These are phyloP conservation scores for Helicostylum pulchrum DNA, from an alignment of 192 early-diverging fungal species.

Conservation along the genomic window DNA sequence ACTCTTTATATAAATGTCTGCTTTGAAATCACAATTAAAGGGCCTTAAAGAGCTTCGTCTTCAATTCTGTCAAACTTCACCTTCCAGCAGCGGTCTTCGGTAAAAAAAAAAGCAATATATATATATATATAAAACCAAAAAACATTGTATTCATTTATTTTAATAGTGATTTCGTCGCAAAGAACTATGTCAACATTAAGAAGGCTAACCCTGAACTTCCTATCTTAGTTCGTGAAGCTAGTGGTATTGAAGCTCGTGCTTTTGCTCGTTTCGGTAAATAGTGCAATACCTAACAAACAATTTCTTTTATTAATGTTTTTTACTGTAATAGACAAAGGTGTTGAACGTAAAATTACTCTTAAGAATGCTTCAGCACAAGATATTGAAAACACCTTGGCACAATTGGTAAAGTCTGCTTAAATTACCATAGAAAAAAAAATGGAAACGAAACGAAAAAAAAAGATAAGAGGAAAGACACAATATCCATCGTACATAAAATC, in stretches of 20 bases:
- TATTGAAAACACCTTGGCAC: conserved; percentile 68
- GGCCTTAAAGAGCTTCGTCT: conserved; percentile 86
- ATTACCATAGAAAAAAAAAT: neutral
- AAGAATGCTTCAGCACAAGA: conserved; percentile 70
- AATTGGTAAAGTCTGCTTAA: conserved; percentile 59
- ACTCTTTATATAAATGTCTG: conserved; percentile 24
- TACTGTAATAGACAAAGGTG: conserved; percentile 62
- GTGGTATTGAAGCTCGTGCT: conserved; percentile 76
- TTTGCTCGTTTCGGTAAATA: conserved; percentile 88
- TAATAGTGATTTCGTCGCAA: conserved; percentile 79
- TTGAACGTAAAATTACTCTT: conserved; percentile 74
- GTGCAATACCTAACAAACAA: neutral
- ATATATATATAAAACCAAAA: too few relatives aligned
- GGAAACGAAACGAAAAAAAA: neutral
- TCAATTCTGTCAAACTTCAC: conserved; percentile 80
- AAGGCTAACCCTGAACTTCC: conserved; percentile 84
- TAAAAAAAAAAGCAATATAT: conserved; percentile 42
- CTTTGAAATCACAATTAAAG: conserved; percentile 46
- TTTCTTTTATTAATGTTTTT: neutral
- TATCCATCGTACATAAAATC: neutral
- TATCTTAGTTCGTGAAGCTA: conserved; percentile 87
- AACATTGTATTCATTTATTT: neutral
- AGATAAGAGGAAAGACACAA: neutral
- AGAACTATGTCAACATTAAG: conserved; percentile 80
- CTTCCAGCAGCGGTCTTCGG: conserved; percentile 78